phyloP scores from a whole-genome alignment of 2,329 filamentous ascomycete species.

The Trichophaea hybrida region DNA sequence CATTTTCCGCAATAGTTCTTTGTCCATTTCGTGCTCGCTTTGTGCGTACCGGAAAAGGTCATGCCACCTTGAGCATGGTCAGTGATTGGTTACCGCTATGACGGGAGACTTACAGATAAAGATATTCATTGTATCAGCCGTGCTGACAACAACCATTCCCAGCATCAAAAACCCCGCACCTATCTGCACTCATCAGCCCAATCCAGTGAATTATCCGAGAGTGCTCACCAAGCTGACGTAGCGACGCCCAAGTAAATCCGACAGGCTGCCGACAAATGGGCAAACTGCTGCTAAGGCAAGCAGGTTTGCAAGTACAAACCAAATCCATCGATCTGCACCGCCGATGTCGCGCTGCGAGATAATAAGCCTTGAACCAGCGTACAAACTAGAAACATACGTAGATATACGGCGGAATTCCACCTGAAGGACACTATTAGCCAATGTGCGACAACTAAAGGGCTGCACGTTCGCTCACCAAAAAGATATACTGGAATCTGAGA shows the following conservation, averaged over 20 bases:
- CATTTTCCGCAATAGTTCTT: not conserved
- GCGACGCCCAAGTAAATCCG: conserved; percentile 48
- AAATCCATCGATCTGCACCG: conserved; percentile 33
- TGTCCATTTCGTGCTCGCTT: not conserved
- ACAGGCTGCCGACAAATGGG: conserved; percentile 51
- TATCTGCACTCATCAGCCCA: conserved; percentile 22
- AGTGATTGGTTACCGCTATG: not conserved
- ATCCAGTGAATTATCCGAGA: not conserved
- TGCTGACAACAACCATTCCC: conserved; percentile 46
- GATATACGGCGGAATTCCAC: conserved; percentile 29
- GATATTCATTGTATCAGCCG: conserved; percentile 44
- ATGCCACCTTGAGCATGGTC: conserved; percentile 33
- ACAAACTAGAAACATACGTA: conserved; percentile 24
- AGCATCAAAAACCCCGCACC: conserved; percentile 42
- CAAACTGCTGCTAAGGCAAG: conserved; percentile 44
- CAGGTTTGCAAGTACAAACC: conserved; percentile 38
- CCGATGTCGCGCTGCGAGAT: conserved; percentile 31
- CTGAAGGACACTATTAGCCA: not conserved
- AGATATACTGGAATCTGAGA: conserved; percentile 28
- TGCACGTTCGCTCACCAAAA: conserved; percentile 29
- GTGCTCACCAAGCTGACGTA: conserved; percentile 38
- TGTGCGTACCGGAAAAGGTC: conserved; percentile 19
- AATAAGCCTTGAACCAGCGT: not conserved
- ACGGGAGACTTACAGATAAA: conserved; percentile 41
- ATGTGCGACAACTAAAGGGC: not conserved